Conservation (phyloP, 106 monocot species). For the Platanthera guangdongensis region DNA sequence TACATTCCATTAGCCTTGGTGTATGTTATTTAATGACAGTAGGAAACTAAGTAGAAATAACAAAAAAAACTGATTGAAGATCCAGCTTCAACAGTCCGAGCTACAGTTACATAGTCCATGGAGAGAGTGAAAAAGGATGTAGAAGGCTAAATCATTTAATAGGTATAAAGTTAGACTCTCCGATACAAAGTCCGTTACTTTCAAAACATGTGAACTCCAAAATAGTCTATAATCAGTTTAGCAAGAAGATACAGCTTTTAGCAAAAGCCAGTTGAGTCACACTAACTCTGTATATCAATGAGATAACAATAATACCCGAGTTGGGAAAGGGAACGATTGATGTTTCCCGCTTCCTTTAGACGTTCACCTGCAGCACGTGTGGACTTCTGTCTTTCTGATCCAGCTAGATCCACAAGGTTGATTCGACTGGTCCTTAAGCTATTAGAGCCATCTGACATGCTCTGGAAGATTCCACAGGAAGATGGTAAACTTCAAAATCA, state of each 20-base stretch:
- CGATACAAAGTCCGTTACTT: background rate
- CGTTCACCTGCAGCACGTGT: conserved; percentile 88
- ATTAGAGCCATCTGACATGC: conserved; percentile 62
- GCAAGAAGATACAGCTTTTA: background rate
- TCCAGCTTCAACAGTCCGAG: background rate
- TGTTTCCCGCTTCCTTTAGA: conserved; percentile 96
- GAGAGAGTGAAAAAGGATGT: background rate
- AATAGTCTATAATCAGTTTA: background rate
- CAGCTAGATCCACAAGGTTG: conserved; percentile 96
- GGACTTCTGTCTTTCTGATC: conserved; percentile 92
- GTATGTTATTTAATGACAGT: background rate
- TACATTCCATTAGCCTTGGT: background rate
- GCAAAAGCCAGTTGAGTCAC: background rate
- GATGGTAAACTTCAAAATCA: background rate
- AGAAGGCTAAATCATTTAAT: background rate
- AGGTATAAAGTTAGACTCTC: background rate
- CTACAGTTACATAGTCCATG: background rate
- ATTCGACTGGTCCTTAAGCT: conserved; percentile 74
- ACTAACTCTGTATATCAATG: background rate
- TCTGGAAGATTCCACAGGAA: conserved; percentile 24
- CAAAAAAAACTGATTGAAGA: background rate
- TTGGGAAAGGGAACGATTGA: conserved; percentile 98
- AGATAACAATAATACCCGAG: conserved; percentile 61
- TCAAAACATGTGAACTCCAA: background rate
- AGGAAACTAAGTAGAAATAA: background rate